Evolutionary conservation across 163 green algal species (phyloP), one percentile per base, ranked within the genome.

Genomic region (Scenedesmus sp.): DNA sequence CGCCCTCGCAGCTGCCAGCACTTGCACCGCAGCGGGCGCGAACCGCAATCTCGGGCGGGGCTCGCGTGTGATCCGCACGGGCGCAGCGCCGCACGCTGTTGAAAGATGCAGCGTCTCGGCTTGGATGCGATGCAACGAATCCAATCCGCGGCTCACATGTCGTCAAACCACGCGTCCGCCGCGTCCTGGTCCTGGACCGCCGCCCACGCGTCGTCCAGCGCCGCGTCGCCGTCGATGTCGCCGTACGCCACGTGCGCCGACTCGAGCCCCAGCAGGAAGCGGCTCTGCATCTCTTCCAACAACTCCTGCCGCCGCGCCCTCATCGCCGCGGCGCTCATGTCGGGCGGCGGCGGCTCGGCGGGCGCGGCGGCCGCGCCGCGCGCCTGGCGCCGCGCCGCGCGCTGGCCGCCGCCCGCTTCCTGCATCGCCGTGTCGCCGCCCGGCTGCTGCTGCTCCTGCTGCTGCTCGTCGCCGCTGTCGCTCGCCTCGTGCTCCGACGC

Each of bases 101-200:
- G n/a, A n/a, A n/a, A n/a, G n/a, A n/a, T n/a, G n/a, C n/a, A n/a
- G n/a, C n/a, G n/a, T n/a, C n/a, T n/a, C n/a, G n/a, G n/a, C n/a
- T n/a, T n/a, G n/a, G n/a, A n/a, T n/a, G n/a, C n/a, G n/a, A n/a
- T n/a, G n/a, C n/a, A n/a, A n/a, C n/a, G n/a, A n/a, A n/a, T n/a
- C n/a, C n/a, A n/a, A n/a, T n/a, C n/a, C n/a, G n/a, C n/a, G n/a
- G n/a, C n/a, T 60, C 24, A 78, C 20, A 72, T 58, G 20, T 57
- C 71, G n/a, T 80, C 71, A 72, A 80, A 80, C 33, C 69, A 80
- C 15, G 71, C 71, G 45, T 80, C 71, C 45, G 71, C 71, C 22
- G 71, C 71, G 33, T 80, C 71, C 48, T 71, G 71, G 39, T 56
- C 60, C 20, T 62, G 39, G 28, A 72, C 45, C 33, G 39, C 45